Base-by-base conservation (phyloP, 2,329 filamentous ascomycete species). In the Albophoma yamanashiensis region DNA sequence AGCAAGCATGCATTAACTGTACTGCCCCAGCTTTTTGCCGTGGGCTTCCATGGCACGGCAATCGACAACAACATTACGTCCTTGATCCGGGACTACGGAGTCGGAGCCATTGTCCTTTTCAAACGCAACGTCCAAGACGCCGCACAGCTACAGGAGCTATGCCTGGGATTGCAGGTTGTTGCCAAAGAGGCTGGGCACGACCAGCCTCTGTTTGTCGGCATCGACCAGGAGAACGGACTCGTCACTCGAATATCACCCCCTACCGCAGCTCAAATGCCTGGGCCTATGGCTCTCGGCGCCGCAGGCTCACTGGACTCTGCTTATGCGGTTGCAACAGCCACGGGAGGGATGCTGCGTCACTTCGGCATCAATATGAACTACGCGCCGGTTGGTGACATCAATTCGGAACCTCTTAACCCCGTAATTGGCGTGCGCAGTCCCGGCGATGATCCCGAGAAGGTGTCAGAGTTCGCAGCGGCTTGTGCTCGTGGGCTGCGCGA, bases 361-460 rank as follows among this genome's bases (percentile, higher is more conserved):
- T 69, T 69, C 52, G 67, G 66, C 62, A 68, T 69, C 62, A 69
- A 69, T 55, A 66, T 69, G 64, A 69, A 69, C 61, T 69, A 69
- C 36, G 66, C 67, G 0, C 67, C 67, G 0, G 65, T 69, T 7
- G 67, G 64, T 20, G 67, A 69, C 55, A 59, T 67, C 55, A 69
- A 69, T 47, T 67, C 64, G 12, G 66, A 68, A 58, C 67, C 67
- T 1, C 55, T 69, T 1, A 69, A 69, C 43, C 67, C 66, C 1
- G 67, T 69, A 31, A 69, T 69, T 43, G 66, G 66, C 12, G 64
- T 65, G 9, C 67, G 66, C 14, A 69, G 67, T 40, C 65, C 66
- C 2, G 63, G 66, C n/a, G 67, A 69, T 38, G 60, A 68, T 31
- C 63, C 67, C 4, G 53, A 61, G 12, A 55, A 31, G 2, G 66